A percentile compares a stretch with the other conserved stretches of the same genome.
These are phyloP conservation scores for Capsicum pubescens DNA, from an alignment of 257 asterid species.

Conservation along the genomic window DNA sequence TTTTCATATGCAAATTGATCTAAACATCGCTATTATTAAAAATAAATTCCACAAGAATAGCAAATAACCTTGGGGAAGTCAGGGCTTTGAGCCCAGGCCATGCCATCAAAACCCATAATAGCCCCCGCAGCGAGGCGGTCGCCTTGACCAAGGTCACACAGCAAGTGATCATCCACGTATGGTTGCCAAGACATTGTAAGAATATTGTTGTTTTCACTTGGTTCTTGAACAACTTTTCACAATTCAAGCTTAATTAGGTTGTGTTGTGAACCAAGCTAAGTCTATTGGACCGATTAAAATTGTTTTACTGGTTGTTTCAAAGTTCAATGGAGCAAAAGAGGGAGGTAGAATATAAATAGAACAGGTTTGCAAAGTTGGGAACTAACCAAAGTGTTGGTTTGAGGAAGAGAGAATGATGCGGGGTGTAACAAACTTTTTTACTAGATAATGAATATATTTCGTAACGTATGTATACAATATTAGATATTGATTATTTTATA, in stretches of 20 bases:
- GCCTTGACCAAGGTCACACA: slow-evolving; percentile 55
- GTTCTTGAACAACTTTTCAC: background rate
- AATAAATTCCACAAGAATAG: background rate
- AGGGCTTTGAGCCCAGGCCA: slow-evolving; percentile 64
- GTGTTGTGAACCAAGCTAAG: too few relatives aligned
- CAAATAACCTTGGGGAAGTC: slow-evolving; percentile 50
- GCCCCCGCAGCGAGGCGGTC: slow-evolving; percentile 55
- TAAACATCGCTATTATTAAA: background rate
- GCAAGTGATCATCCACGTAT: slow-evolving; percentile 63
- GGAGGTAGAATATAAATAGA: slow-evolving; percentile 11
- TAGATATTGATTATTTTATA: too few relatives aligned
- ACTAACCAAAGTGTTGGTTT: background rate
- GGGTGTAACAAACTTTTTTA: slow-evolving; percentile 19
- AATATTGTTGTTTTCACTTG: background rate
- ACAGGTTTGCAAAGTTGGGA: background rate
- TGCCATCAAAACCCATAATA: slow-evolving; percentile 57
- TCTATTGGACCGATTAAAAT: too few relatives aligned
- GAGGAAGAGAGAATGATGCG: slow-evolving; percentile 26
- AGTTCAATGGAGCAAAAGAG: background rate
- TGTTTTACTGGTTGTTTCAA: background rate
- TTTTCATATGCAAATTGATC: background rate
- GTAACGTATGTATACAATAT: background rate
- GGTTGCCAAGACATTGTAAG: slow-evolving; percentile 65
- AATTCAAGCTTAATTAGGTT: background rate
- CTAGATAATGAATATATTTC: background rate